phyloP scores from a whole-genome alignment of 2,329 filamentous ascomycete species.

The Penicillium hesseltinei region DNA sequence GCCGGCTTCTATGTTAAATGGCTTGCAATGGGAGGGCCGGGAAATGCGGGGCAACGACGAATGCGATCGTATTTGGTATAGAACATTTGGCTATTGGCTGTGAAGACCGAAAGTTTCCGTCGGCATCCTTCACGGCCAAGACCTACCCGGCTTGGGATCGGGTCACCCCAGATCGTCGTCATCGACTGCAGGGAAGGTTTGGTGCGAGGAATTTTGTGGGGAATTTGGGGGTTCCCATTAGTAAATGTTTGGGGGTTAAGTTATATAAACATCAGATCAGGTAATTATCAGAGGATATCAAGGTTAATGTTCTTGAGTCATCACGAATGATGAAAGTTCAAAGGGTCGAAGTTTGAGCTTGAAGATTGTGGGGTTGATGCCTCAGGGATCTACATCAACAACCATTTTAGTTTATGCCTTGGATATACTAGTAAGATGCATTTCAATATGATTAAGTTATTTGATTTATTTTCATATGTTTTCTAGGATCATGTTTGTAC shows the following conservation, averaged over 20 bases:
- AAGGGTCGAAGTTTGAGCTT: neutral
- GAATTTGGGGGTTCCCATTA: neutral
- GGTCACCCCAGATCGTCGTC: conserved; percentile 13
- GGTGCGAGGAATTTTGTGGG: conserved; percentile 13
- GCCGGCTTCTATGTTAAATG: neutral
- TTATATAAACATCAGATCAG: neutral
- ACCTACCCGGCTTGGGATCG: conserved; percentile 1
- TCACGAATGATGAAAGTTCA: neutral
- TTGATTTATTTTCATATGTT: neutral
- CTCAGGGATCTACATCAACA: neutral
- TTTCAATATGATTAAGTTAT: no score
- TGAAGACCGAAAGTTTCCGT: neutral
- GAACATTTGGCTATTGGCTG: neutral
- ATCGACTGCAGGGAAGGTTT: conserved; percentile 18
- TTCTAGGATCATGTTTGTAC: neutral
- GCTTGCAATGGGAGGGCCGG: neutral
- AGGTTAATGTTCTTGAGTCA: neutral
- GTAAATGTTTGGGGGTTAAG: neutral
- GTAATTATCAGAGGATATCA: neutral
- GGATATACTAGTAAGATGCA: neutral
- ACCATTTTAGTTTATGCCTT: neutral
- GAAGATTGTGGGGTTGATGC: neutral
- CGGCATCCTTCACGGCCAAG: conserved; percentile 2
- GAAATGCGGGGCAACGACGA: neutral
- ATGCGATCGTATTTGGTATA: neutral